Base-by-base conservation (phyloP, 2,329 filamentous ascomycete species). In the Plenodomus lindquistii region DNA sequence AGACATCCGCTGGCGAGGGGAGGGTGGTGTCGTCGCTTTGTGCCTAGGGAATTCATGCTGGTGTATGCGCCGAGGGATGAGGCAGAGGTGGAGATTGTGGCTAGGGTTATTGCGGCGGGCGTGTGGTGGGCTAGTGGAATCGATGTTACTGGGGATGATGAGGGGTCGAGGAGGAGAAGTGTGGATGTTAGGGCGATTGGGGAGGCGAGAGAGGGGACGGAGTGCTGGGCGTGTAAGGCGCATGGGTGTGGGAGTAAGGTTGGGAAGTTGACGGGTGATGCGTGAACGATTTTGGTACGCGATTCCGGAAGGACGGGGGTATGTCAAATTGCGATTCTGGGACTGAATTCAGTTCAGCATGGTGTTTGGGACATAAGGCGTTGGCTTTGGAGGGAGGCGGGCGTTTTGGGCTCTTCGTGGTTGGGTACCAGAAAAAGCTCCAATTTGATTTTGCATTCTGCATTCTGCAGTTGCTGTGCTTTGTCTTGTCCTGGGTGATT, bases 41-140 rank as follows among this genome's bases (percentile, higher is more conserved):
- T 94, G 46, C 88, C 89, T 0, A 75, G 79, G 3, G 86, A 87
- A 36, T 95, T 95, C 70, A 77, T 90, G 48, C 85, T 95, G 84
- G 78, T 95, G 4, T 96, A 96, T 73, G 88, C 90, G 16, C 90
- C 91, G 2, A 76, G 88, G 62, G 79, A 85, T 54, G 79, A 84
- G 48, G 78, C 80, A 20, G 89, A 96, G 67, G 71, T 94, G 20
- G 78, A 82, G 43, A 79, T 84, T 42, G 81, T 92, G 3, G 81
- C 83, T 67, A 76, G 78, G 56, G 88, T 95, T 57, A 84, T 94
- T 46, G 82, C 85, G 57, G 89, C 89, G 2, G 87, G 86, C 3
- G 83, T 86, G 18, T 93, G 87, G 84, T 91, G 81, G 78, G 79
- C 82, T 42, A 73, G 72, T 52, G 75, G 74, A 2, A 56, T 71